Conservation (phyloP, 768 basidiomycete genomes). For the Termitomyces sp. region DNA sequence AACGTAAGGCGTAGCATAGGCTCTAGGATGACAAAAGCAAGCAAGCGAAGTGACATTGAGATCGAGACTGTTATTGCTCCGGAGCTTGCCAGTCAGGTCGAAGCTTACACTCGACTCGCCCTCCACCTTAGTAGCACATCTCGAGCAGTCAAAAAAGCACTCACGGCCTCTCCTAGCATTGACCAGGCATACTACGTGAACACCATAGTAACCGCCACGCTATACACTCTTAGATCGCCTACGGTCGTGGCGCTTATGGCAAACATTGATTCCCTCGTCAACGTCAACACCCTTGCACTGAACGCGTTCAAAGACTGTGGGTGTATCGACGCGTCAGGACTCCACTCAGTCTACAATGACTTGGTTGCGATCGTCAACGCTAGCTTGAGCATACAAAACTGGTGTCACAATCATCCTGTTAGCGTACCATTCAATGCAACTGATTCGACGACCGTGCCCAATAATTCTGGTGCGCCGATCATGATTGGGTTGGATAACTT, state of each 20-base stretch:
- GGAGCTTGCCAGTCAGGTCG: slow-evolving; percentile 13
- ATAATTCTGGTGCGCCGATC: slow-evolving; percentile 4
- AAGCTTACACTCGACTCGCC: slow-evolving; percentile 16
- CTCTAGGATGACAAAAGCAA: slow-evolving; percentile 16
- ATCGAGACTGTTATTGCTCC: slow-evolving; percentile 11
- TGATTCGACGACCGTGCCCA: not conserved
- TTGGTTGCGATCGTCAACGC: slow-evolving; percentile 14
- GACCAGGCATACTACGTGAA: slow-evolving; percentile 15
- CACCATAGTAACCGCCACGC: slow-evolving; percentile 15
- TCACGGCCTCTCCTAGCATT: not conserved
- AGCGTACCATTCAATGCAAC: not conserved
- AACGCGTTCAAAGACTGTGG: slow-evolving; percentile 15
- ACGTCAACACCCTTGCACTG: slow-evolving; percentile 14
- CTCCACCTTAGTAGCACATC: slow-evolving; percentile 12
- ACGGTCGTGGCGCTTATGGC: slow-evolving; percentile 14
- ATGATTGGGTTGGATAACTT: slow-evolving; percentile 7
- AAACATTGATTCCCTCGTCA: slow-evolving; percentile 16
- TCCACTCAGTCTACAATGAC: slow-evolving; percentile 10
- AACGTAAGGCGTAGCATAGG: slow-evolving; percentile 5
- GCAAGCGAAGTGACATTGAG: slow-evolving; percentile 2
- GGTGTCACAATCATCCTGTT: slow-evolving; percentile 11
- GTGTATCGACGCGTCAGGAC: slow-evolving; percentile 16
- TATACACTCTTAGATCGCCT: slow-evolving; percentile 16
- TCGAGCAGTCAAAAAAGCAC: not conserved
- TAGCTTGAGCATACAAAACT: slow-evolving; percentile 8